Percentiles rank a stretch among this genome's conserved stretches.
phyloP scores from a whole-genome alignment of 257 asterid species.

The Scutellaria galericulata region DNA sequence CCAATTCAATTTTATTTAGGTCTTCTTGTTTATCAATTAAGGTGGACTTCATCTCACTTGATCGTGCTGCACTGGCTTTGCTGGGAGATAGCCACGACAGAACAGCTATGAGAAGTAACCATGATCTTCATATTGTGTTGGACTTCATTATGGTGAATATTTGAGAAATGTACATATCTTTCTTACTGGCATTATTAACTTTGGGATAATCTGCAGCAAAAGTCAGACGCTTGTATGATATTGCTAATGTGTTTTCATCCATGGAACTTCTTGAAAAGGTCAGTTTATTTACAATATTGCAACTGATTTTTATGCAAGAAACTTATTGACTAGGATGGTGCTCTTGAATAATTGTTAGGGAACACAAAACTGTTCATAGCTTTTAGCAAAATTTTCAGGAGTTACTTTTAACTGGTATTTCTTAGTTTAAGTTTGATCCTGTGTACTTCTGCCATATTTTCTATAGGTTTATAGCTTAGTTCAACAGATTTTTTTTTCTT shows the following conservation, averaged over 20 bases:
- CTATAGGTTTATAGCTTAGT: constrained; percentile 10
- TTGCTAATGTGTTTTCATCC: constrained; percentile 68
- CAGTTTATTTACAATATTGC: constrained; percentile 30
- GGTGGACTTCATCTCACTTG: constrained; percentile 65
- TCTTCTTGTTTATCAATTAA: constrained; percentile 38
- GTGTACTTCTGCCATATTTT: not conserved
- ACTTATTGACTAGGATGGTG: constrained; percentile 16
- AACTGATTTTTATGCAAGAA: constrained; percentile 9
- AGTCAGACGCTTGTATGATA: constrained; percentile 70
- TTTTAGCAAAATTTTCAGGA: not conserved
- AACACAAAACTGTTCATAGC: not conserved
- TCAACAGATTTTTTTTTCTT: not conserved
- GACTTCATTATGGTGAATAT: constrained; percentile 26
- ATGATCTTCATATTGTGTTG: constrained; percentile 34
- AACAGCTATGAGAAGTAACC: constrained; percentile 62
- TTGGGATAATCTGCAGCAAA: constrained; percentile 55
- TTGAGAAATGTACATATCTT: not conserved
- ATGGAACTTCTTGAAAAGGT: constrained; percentile 76
- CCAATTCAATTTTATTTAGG: constrained; percentile 12
- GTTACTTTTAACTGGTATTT: not conserved
- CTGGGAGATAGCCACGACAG: constrained; percentile 55
- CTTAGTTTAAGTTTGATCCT: not conserved
- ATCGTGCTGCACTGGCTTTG: constrained; percentile 62
- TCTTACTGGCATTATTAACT: constrained; percentile 10
- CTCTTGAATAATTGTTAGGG: not conserved